A percentile compares a stretch with the other conserved stretches of the same genome.
These are phyloP conservation scores for Viridothelium virens DNA, from an alignment of 495 filamentous ascomycete species.

Conservation along the genomic window DNA sequence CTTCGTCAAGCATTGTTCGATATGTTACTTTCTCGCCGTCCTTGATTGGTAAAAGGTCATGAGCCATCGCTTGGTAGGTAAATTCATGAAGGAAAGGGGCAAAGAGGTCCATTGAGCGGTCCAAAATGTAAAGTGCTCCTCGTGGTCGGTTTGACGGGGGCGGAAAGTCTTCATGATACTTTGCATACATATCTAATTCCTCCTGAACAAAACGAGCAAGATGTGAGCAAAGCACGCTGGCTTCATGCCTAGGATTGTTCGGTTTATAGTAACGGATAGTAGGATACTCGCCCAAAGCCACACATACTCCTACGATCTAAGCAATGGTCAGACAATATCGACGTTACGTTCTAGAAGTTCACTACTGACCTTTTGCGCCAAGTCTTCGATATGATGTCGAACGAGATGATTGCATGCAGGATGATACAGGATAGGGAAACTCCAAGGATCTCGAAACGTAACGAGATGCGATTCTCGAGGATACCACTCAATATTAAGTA, in stretches of 20 bases:
- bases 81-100: slow-evolving; percentile 90
- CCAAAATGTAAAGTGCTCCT: slow-evolving; percentile 76
- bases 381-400: slow-evolving; percentile 63
- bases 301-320: slow-evolving; percentile 76
- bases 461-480: slow-evolving; percentile 86
- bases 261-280: slow-evolving; percentile 85
- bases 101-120: slow-evolving; percentile 84
- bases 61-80: slow-evolving; percentile 96
- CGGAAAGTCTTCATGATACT: slow-evolving; percentile 75
- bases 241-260: slow-evolving; percentile 68
- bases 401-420: slow-evolving; percentile 81
- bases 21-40: slow-evolving; percentile 85
- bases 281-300: slow-evolving; percentile 78
- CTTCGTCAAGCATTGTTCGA: slow-evolving; percentile 67
- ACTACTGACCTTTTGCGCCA: slow-evolving; percentile 73
- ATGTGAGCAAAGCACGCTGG: slow-evolving; percentile 73
- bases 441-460: slow-evolving; percentile 88
- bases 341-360: slow-evolving; percentile 22
- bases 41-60: slow-evolving; percentile 79
- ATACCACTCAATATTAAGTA: slow-evolving; percentile 77
- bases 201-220: slow-evolving; percentile 88
- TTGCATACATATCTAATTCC: slow-evolving; percentile 77
- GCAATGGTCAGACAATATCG: neutral
- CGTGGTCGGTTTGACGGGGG: slow-evolving; percentile 70
- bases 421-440: slow-evolving; percentile 87